Evolutionary conservation across 164 flowering plant genomes (phyloP), one percentile per base, ranked within the genome.

Genomic region (Magnolia kwangsiensis): DNA sequence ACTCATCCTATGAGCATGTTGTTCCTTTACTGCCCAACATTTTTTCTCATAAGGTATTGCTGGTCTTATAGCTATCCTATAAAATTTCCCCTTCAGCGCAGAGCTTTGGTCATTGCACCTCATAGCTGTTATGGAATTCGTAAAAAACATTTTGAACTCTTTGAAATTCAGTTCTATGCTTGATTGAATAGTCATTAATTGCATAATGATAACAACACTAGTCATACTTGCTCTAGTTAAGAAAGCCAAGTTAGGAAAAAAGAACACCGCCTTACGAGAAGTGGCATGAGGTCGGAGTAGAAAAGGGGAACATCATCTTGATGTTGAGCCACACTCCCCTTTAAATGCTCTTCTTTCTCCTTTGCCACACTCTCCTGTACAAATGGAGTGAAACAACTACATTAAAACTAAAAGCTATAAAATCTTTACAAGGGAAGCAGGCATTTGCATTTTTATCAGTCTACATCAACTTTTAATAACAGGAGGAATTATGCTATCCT

Each of bases 231-330:
- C 18, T 16, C 18, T 55, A 55, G 10, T 16, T 55, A 11, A 11
- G 16, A 55, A 55, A 11, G 13, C 13, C 16, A 55, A 55, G 61
- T 20, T 11, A 65, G 65, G 72, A 73, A 78, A n/a, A n/a, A 66
- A 65, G 21, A 51, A 19, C 8, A 71, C 7, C 18, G 13, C 14
- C 90, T 84, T 90, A 96, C 99, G n/a, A 96, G 95, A 11, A 96
- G 91, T 4, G 99, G 98, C 98, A 96, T 89, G 75, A 92, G 59
- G 81, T 96, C 99, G 7, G 98, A 87, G 77, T 96, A 96, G 85
- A 96, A 94, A 51, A 96, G 91, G 45, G 98, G 73, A 75, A 88
- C 82, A 13, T 96, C 98, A 74, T 92, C 98, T 21, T 87, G 83
- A 21, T 80, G 85, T 67, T 79, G 49, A 71, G 7, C 72, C 24